phyloP scores from a whole-genome alignment of 1,284 basidiomycete species.

The Termitomyces sp. region DNA sequence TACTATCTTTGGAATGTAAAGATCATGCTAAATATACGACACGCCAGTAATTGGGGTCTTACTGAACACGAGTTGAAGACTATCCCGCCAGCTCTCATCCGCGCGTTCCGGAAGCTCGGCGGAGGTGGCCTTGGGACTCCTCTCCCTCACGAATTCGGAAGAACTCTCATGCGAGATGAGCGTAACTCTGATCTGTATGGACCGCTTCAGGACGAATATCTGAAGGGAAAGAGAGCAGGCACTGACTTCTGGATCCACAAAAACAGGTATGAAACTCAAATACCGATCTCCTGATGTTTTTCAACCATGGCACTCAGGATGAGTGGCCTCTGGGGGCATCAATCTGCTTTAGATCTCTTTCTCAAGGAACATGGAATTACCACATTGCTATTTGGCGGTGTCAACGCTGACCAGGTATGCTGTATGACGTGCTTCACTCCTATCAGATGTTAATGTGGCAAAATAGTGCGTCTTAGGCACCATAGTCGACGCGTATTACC shows the following conservation, averaged over 20 bases:
- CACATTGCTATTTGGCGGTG: slow-evolving; percentile 59
- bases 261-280: slow-evolving; percentile 43
- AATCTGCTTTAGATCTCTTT: slow-evolving; percentile 55
- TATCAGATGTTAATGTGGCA: background rate
- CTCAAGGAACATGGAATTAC: slow-evolving; percentile 59
- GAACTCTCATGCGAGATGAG: slow-evolving; percentile 55
- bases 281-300: background rate
- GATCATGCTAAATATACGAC: background rate
- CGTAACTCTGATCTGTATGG: slow-evolving; percentile 53
- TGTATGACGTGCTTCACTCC: background rate
- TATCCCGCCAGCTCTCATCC: slow-evolving; percentile 53
- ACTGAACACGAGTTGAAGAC: slow-evolving; percentile 58
- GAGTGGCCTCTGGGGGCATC: slow-evolving; percentile 64
- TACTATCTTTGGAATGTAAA: background rate
- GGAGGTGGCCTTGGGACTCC: slow-evolving; percentile 54
- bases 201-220: slow-evolving; percentile 52
- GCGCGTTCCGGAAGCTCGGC: slow-evolving; percentile 47
- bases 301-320: slow-evolving; percentile 36
- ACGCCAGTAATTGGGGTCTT: slow-evolving; percentile 63
- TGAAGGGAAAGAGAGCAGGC: slow-evolving; percentile 46
- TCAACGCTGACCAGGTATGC: slow-evolving; percentile 62
- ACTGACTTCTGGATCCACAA: slow-evolving; percentile 72
- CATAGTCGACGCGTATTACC: slow-evolving; percentile 56
- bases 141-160: slow-evolving; percentile 51
- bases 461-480: slow-evolving; percentile 62